Conservation (phyloP, 768 basidiomycete species). For the Strobilomyces dryophilus region DNA sequence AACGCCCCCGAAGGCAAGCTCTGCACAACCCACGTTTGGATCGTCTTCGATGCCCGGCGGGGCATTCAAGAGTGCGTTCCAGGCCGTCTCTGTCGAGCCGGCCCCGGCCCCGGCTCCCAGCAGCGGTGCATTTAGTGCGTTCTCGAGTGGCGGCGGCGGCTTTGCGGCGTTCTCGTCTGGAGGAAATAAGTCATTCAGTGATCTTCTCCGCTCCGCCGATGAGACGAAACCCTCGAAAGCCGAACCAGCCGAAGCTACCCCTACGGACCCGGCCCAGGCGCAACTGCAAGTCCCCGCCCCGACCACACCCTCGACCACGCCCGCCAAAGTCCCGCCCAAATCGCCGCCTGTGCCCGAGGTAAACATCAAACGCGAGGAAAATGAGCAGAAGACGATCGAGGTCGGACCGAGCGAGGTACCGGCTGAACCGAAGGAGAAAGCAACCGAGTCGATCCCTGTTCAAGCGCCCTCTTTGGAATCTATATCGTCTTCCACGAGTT, state of each 20-base stretch:
- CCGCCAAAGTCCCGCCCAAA: constrained; percentile 10
- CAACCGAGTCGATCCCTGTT: background rate
- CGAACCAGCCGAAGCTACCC: constrained; percentile 16
- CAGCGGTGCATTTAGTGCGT: constrained; percentile 26
- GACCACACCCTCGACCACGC: constrained; percentile 7
- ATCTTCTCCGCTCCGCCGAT: constrained; percentile 47
- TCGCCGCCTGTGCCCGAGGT: background rate
- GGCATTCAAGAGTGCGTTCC: constrained; percentile 18
- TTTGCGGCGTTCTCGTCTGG: constrained; percentile 51
- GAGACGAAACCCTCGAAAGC: constrained; percentile 18
- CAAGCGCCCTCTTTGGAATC: constrained; percentile 25
- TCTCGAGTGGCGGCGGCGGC: constrained; percentile 34
- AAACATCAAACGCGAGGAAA: background rate
- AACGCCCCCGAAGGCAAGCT: constrained; percentile 21
- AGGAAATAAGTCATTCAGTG: constrained; percentile 52
- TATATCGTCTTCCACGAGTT: constrained; percentile 39
- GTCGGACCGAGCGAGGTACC: background rate
- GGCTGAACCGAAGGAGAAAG: constrained; percentile 6
- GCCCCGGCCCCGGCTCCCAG: constrained; percentile 13
- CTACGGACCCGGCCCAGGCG: constrained; percentile 1
- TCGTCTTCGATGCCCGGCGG: constrained; percentile 31
- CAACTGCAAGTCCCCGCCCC: constrained; percentile 1
- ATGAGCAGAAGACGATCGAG: background rate
- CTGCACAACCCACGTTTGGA: constrained; percentile 36
- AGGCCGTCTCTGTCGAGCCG: constrained; percentile 3